Conservation (phyloP, 441 rosid genomes). For the Viola pubescens region DNA sequence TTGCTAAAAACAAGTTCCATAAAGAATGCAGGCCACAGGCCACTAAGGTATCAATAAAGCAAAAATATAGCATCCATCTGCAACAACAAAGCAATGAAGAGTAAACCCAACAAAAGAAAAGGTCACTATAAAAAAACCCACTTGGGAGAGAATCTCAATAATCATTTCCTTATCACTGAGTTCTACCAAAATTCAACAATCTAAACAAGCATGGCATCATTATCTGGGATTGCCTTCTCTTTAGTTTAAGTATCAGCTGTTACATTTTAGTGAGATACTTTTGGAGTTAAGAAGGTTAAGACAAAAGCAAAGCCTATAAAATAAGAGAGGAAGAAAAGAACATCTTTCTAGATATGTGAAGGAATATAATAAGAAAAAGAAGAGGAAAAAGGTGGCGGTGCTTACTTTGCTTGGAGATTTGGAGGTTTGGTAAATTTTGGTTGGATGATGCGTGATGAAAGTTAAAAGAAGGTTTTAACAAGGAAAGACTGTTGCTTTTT, state of each 20-base stretch:
- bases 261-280: slow-evolving; percentile 3
- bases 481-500: background rate
- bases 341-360: slow-evolving; percentile 1
- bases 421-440: background rate
- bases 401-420: slow-evolving; percentile 24
- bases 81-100: no score
- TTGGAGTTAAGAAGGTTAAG: slow-evolving; percentile 4
- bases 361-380: slow-evolving; percentile 1
- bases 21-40: slow-evolving; percentile 30
- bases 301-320: slow-evolving; percentile 16
- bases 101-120: no score
- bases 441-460: background rate
- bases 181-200: slow-evolving; percentile 39
- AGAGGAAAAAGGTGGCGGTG: slow-evolving; percentile 2
- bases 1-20: slow-evolving; percentile 47
- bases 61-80: slow-evolving; percentile 23
- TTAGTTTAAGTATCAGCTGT: background rate
- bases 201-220: slow-evolving; percentile 31
- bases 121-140: slow-evolving; percentile 6
- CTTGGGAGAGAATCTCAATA: slow-evolving; percentile 24
- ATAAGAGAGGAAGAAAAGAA: slow-evolving; percentile 22
- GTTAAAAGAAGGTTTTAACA: background rate
- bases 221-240: slow-evolving; percentile 5
- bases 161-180: slow-evolving; percentile 41
- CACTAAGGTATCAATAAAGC: slow-evolving; percentile 24